Base-by-base conservation (phyloP, 225 moss, liverwort and hornwort species). In the Pseudoscleropodium purum region DNA sequence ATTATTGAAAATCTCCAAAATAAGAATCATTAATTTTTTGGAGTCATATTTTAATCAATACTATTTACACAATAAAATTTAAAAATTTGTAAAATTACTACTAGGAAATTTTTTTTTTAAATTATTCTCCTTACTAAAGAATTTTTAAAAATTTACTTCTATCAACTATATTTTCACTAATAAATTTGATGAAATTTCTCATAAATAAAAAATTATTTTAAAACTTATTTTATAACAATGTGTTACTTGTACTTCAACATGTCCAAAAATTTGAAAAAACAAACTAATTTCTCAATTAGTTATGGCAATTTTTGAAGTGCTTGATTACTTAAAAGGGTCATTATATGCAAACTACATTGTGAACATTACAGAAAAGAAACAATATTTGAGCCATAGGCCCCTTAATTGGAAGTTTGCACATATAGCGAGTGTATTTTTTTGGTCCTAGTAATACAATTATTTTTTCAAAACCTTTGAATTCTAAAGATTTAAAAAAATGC, bases 401-500 rank as follows among this genome's bases (percentile, higher is more conserved):
- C 31, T 4, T 31, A 15, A 75, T 75, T 75, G 30, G 30, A 75
- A 75, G 30, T 18, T 15, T 6, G 1, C 0, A 18, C 0, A 75
- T 6, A 18, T 18, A 30, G 1, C 1, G 0, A 47, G 6, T 30
- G 10, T 6, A 45, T 0, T 18, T 75, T 18, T 75, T 45, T 45
- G 10, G 10, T 29, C 11, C 1, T 30, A 47, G 7, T 6, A 2
- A 45, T 75, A 47, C 18, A 75, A 18, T 30, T 30, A 2, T 30
- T 18, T 9, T 10, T 3, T 2, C 3, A 1, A 18, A 30, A 75
- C 6, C 16, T 45, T 75, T 29, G 2, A 6, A 18, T 30, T 30
- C 17, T 10, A 16, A 17, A 9, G 27, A 45, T 73, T 18, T 29
- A 1, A 4, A 16, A 43, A 45, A 43, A 27, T 25, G 1, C 5